These are phyloP conservation scores for Onygenales sp. DNA, from an alignment of 2,329 filamentous ascomycete species.

Conservation along the genomic window DNA sequence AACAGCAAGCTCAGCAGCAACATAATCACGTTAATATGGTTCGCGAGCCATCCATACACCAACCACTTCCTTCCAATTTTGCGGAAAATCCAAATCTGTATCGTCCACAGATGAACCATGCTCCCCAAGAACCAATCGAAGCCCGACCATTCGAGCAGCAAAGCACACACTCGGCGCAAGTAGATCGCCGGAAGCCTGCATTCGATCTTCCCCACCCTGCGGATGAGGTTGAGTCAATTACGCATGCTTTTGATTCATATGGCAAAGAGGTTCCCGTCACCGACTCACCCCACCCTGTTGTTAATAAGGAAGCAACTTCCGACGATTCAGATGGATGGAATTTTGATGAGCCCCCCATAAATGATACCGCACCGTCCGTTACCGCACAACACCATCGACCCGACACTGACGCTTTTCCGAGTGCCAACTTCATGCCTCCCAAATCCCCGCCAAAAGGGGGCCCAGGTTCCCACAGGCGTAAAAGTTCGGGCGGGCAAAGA, in stretches of 20 bases:
- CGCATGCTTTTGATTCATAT: slow-evolving; percentile 50
- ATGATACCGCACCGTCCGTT: slow-evolving; percentile 33
- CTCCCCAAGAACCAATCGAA: slow-evolving; percentile 32
- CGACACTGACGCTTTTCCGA: slow-evolving; percentile 81
- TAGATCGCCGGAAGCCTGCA: slow-evolving; percentile 36
- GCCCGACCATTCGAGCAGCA: slow-evolving; percentile 31
- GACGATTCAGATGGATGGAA: slow-evolving; percentile 75
- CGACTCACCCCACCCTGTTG: neutral
- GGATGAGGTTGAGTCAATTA: slow-evolving; percentile 49
- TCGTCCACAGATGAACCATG: slow-evolving; percentile 33
- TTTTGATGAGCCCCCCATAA: slow-evolving; percentile 68
- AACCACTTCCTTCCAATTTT: slow-evolving; percentile 45
- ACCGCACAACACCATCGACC: slow-evolving; percentile 50
- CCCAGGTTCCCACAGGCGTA: slow-evolving; percentile 63
- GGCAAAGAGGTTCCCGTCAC: slow-evolving; percentile 34
- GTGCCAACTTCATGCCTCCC: slow-evolving; percentile 63
- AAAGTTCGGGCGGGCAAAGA: slow-evolving; percentile 66
- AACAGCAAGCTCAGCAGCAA: slow-evolving; percentile 39
- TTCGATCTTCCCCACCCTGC: slow-evolving; percentile 29
- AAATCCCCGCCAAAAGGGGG: slow-evolving; percentile 66
- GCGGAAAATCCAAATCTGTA: slow-evolving; percentile 30
- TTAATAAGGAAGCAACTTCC: slow-evolving; percentile 11
- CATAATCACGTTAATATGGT: slow-evolving; percentile 38
- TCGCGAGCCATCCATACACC: slow-evolving; percentile 49
- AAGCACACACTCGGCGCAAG: slow-evolving; percentile 44